Conservation (phyloP, 2,329 filamentous ascomycete genomes). For the Ascochyta lentis region DNA sequence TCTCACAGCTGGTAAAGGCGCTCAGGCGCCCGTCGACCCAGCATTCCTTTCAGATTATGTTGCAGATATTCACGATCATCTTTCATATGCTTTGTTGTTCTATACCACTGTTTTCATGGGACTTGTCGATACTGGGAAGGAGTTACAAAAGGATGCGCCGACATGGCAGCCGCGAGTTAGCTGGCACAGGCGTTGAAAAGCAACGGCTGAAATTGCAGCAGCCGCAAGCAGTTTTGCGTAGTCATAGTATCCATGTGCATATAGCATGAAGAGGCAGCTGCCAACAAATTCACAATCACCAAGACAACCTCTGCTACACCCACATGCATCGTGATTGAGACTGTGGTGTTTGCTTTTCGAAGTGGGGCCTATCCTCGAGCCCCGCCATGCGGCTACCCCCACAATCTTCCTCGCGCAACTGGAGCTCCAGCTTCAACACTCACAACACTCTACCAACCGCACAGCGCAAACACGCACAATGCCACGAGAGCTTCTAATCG, state of each 20-base stretch:
- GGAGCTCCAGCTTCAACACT: neutral
- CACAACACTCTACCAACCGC: neutral
- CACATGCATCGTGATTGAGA: neutral
- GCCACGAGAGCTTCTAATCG: constrained; percentile 37
- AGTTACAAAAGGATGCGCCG: constrained; percentile 12
- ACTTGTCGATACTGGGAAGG: constrained; percentile 15
- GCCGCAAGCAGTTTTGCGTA: constrained; percentile 8
- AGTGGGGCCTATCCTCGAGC: constrained; percentile 1
- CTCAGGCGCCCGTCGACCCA: constrained; percentile 16
- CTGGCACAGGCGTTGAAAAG: constrained; percentile 13
- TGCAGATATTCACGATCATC: constrained; percentile 40
- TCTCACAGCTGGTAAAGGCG: constrained; percentile 22
- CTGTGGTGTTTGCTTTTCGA: neutral
- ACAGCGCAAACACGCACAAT: neutral
- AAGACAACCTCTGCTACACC: neutral
- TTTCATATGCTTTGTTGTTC: constrained; percentile 35
- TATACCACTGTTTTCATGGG: constrained; percentile 42
- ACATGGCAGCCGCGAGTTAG: constrained; percentile 2
- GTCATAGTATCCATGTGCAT: constrained; percentile 12
- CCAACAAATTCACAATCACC: constrained; percentile 9
- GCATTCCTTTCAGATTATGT: constrained; percentile 18
- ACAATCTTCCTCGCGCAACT: neutral
- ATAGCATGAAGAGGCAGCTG: constrained; percentile 3
- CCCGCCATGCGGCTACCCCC: constrained; percentile 4
- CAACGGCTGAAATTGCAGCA: neutral